Base-by-base conservation (phyloP, 2,329 filamentous ascomycete species). In the Pseudogymnoascus sp. region DNA sequence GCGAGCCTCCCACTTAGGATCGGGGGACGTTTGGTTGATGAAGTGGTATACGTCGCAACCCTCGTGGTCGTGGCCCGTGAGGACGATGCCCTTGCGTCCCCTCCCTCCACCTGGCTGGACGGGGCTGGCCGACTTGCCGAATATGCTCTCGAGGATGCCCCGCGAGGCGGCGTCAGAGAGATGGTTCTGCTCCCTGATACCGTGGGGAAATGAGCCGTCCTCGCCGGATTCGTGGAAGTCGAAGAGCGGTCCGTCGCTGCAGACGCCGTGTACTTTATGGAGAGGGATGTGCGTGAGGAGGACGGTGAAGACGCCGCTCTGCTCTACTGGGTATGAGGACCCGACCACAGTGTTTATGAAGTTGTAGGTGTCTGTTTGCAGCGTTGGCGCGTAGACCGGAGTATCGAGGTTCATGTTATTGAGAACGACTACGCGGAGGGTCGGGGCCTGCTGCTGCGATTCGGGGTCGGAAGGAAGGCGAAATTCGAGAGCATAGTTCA, bases 361-460 rank as follows among this genome's bases (percentile, higher is more conserved):
- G 28, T 78, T 72, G 75, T 96, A 95, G 0, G 90, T 94, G 60
- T 87, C 79, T 65, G 86, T 81, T 72, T 96, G 91, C 2, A 96
- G 80, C 2, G 82, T 78, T 3, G 78, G 70, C 16, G 84, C 83
- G 40, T 84, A 79, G 4, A 89, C 91, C 0, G 94, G 94, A 0
- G 86, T 89, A 74, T 99, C 94, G 38, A 99, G 84, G 70, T 96
- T 95, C 84, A 99, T 91, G 63, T 91, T 88, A 75, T 99, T 99
- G 67, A 99, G 81, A 37, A 95, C 84, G 31, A 97, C 79, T 63
- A 99, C 80, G 67, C 93, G 88, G 53, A 99, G 78, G 66, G 91
- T 87, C 1, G 92, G 89, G 1, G 75, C 72, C 1, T 77, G 76
- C 62, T 82, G 80, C 12, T 68, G 74, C 7, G 74, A 73, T 2